Evolutionary conservation across 805 yeast genomes (phyloP).

Genomic region (Hanseniaspora occidentalis): DNA sequence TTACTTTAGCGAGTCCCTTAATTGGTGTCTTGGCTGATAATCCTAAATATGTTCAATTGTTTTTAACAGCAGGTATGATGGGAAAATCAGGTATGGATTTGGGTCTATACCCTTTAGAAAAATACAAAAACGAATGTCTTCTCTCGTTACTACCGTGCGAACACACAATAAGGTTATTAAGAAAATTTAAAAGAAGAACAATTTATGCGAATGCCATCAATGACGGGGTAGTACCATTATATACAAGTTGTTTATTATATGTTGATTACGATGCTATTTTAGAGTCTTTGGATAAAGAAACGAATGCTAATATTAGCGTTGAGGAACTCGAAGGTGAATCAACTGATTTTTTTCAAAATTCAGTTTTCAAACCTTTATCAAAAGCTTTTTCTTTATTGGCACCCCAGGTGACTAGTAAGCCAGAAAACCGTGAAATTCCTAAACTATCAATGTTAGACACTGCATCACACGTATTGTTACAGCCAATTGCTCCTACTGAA

Average conservation of each 20-base stretch:
- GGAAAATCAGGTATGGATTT: slow-evolving; percentile 76
- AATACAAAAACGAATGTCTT: slow-evolving; percentile 2
- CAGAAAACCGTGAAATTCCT: slow-evolving; percentile 31
- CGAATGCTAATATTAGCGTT: slow-evolving; percentile 4
- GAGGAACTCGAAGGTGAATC: slow-evolving; percentile 7
- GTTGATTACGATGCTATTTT: slow-evolving; percentile 47
- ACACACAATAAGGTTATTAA: slow-evolving; percentile 47
- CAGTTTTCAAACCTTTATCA: slow-evolving; percentile 30
- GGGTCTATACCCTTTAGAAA: slow-evolving; percentile 43
- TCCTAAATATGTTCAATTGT: slow-evolving; percentile 59
- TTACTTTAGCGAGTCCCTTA: slow-evolving; percentile 63
- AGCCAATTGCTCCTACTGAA: slow-evolving; percentile 53
- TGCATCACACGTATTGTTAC: slow-evolving; percentile 52
- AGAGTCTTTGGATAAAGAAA: slow-evolving; percentile 16
- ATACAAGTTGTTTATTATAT: slow-evolving; percentile 58
- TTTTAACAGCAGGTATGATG: slow-evolving; percentile 59
- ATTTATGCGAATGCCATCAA: slow-evolving; percentile 64
- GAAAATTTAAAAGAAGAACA: slow-evolving; percentile 49
- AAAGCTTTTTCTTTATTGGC: slow-evolving; percentile 34
- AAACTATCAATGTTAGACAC: slow-evolving; percentile 59
- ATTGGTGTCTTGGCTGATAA: slow-evolving; percentile 69
- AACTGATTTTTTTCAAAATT: slow-evolving; percentile 16
- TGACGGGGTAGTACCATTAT: slow-evolving; percentile 73
- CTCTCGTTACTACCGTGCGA: slow-evolving; percentile 53
- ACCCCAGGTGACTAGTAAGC: slow-evolving; percentile 19